Conservation (phyloP, 202 grass and related monocot species). For the Zoysia matrella region DNA sequence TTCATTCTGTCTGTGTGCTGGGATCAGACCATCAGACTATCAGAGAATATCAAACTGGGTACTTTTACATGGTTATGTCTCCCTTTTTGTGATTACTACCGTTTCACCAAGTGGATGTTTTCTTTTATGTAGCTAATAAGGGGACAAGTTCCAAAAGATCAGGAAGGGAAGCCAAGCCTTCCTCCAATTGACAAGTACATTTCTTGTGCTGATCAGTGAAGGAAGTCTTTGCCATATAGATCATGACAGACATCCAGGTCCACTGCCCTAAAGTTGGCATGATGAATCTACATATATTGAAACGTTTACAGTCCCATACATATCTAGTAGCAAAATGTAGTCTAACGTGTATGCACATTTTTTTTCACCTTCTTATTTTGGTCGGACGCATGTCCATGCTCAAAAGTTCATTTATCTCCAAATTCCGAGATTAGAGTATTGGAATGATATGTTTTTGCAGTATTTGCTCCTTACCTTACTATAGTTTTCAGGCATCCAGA, state of each 20-base stretch:
- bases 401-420: too few relatives aligned
- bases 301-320: too few relatives aligned
- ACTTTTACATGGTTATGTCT: too few relatives aligned
- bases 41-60: too few relatives aligned
- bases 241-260: slow-evolving; percentile 33
- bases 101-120: slow-evolving; percentile 18
- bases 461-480: background rate
- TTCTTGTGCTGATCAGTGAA: background rate
- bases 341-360: too few relatives aligned
- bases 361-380: too few relatives aligned
- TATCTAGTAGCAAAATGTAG: too few relatives aligned
- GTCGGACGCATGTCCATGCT: too few relatives aligned
- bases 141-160: slow-evolving; percentile 64
- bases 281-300: slow-evolving; percentile 10
- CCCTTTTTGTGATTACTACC: background rate
- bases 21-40: too few relatives aligned
- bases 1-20: too few relatives aligned
- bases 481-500: background rate
- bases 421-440: too few relatives aligned
- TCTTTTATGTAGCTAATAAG: slow-evolving; percentile 70
- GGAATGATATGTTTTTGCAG: background rate
- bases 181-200: slow-evolving; percentile 81
- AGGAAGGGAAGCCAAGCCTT: slow-evolving; percentile 58
- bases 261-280: slow-evolving; percentile 63
- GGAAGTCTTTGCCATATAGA: slow-evolving; percentile 57